Evolutionary conservation across 2,329 filamentous ascomycete genomes (phyloP).

Genomic region (Alternaria sp.): DNA sequence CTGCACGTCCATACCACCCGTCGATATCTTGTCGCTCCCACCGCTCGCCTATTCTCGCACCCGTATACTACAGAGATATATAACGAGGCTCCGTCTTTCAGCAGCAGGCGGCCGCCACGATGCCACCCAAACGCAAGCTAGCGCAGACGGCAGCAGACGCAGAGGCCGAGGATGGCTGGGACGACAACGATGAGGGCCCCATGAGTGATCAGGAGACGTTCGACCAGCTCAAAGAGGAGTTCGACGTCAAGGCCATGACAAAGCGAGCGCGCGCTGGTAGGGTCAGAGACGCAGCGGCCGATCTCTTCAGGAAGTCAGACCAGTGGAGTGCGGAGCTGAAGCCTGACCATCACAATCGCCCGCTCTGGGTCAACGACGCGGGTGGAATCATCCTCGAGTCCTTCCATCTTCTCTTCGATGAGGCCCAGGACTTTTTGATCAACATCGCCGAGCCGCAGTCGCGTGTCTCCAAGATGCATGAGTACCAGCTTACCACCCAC

Average conservation of each 20-base stretch:
- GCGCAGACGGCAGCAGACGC: conserved; percentile 43
- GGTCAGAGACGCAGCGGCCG: conserved; percentile 60
- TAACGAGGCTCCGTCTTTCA: conserved; percentile 37
- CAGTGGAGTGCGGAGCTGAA: conserved; percentile 85
- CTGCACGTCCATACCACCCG: background rate
- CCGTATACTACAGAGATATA: background rate
- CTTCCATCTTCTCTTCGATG: conserved; percentile 84
- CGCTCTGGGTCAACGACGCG: conserved; percentile 90
- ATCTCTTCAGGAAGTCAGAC: conserved; percentile 69
- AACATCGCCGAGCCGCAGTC: conserved; percentile 94
- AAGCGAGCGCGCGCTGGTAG: conserved; percentile 34
- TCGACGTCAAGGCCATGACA: conserved; percentile 44
- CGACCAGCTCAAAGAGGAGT: conserved; percentile 52
- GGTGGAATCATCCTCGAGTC: conserved; percentile 92
- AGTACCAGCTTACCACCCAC: conserved; percentile 90
- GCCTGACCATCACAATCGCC: conserved; percentile 85
- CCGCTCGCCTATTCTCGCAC: background rate
- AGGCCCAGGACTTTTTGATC: conserved; percentile 92
- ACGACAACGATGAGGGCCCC: conserved; percentile 56
- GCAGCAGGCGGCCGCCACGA: conserved; percentile 22
- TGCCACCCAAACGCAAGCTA: conserved; percentile 56
- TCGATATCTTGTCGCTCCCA: conserved; percentile 1
- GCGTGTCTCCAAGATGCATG: conserved; percentile 87
- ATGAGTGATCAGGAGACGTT: conserved; percentile 57
- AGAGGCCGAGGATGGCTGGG: conserved; percentile 62